These are phyloP conservation scores for Phytophthora niederhauseri DNA, from an alignment of 352 stramenopile species.

Conservation along the genomic window DNA sequence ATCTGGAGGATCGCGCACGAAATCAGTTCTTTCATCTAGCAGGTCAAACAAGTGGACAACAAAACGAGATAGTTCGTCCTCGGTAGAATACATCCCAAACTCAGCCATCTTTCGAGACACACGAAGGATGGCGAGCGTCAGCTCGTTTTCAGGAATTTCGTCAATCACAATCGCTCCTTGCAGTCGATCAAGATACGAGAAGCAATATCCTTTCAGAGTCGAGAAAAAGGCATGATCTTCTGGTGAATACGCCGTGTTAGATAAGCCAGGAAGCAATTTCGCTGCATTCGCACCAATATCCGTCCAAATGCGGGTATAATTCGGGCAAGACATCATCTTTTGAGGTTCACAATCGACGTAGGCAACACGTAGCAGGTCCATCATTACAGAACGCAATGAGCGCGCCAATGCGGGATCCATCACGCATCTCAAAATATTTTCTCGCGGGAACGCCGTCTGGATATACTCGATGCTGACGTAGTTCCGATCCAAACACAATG, in stretches of 20 bases:
- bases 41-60: constrained; percentile 39
- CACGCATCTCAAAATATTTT: constrained; percentile 52
- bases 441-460: constrained; percentile 61
- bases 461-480: constrained; percentile 81
- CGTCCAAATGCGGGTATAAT: constrained; percentile 76
- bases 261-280: constrained; percentile 40
- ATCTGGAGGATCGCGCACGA: constrained; percentile 23
- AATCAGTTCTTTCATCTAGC: constrained; percentile 54
- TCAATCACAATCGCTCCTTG: constrained; percentile 55
- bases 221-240: constrained; percentile 58
- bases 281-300: constrained; percentile 42
- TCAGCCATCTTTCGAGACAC: constrained; percentile 63
- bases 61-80: constrained; percentile 45
- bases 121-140: constrained; percentile 61
- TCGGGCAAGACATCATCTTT: constrained; percentile 59
- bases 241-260: constrained; percentile 38
- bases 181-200: constrained; percentile 48
- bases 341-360: constrained; percentile 79
- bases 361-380: constrained; percentile 68
- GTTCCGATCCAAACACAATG: constrained; percentile 74
- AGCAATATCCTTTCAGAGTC: constrained; percentile 52
- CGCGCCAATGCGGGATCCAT: constrained; percentile 53
- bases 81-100: constrained; percentile 67
- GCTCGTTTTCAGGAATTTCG: constrained; percentile 65
- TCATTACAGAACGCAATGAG: constrained; percentile 66